Evolutionary conservation across 176 grass and related monocot species (phyloP).

Genomic region (Neostapfia colusana): DNA sequence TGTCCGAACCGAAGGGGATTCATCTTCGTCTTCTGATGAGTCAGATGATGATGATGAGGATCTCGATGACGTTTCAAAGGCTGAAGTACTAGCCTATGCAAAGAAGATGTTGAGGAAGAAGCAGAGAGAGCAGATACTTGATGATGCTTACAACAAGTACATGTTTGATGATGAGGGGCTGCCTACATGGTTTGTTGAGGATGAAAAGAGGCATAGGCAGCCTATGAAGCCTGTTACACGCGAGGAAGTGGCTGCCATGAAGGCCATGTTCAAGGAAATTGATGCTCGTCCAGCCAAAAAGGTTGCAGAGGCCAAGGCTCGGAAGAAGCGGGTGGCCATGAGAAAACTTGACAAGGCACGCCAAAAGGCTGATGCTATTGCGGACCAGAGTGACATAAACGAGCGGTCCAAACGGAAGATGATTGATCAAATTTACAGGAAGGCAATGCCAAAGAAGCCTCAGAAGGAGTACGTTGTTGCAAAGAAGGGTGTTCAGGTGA

Average conservation of each 20-base stretch:
- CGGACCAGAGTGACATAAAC: slow-evolving; percentile 82
- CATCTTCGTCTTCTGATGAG: slow-evolving; percentile 71
- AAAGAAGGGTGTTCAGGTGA: slow-evolving; percentile 73
- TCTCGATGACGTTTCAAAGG: slow-evolving; percentile 62
- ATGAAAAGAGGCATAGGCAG: slow-evolving; percentile 72
- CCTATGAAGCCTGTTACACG: slow-evolving; percentile 75
- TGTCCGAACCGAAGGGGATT: slow-evolving; percentile 54
- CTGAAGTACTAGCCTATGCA: slow-evolving; percentile 87
- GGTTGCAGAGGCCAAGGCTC: slow-evolving; percentile 88
- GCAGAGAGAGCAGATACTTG: slow-evolving; percentile 89
- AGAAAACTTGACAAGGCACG: slow-evolving; percentile 76
- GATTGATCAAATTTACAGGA: slow-evolving; percentile 83
- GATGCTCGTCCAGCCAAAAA: slow-evolving; percentile 88
- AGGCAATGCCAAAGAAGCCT: slow-evolving; percentile 80
- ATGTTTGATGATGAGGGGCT: slow-evolving; percentile 88
- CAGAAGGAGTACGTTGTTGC: slow-evolving; percentile 92
- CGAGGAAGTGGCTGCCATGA: slow-evolving; percentile 88
- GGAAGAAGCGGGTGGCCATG: slow-evolving; percentile 71
- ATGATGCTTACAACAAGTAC: slow-evolving; percentile 89
- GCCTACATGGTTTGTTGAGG: slow-evolving; percentile 81
- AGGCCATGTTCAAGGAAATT: slow-evolving; percentile 82
- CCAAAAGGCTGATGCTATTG: slow-evolving; percentile 75
- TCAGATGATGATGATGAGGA: slow-evolving; percentile 63
- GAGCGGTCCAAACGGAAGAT: slow-evolving; percentile 84
- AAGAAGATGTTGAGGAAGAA: slow-evolving; percentile 99